Evolutionary conservation across 345 rosid genomes (phyloP).

Genomic region (Toxicodendron radicans): DNA sequence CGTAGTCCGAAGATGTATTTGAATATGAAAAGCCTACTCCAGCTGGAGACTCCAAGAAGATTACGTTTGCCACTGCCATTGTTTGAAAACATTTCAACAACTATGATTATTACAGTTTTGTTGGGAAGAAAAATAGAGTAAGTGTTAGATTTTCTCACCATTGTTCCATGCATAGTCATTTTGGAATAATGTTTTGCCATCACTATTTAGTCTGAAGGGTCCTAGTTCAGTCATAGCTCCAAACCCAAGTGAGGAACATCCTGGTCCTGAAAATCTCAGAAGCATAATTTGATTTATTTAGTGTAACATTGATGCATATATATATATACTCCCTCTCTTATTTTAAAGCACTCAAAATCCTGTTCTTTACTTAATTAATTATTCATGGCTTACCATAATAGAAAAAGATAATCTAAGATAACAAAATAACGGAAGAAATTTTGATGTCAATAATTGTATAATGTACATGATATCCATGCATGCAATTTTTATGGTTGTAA

Average conservation of each 20-base stretch:
- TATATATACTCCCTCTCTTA: background rate
- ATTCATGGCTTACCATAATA: too few relatives aligned
- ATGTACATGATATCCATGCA: too few relatives aligned
- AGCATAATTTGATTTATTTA: too few relatives aligned
- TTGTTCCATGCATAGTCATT: constrained; percentile 39
- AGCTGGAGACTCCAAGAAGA: too few relatives aligned
- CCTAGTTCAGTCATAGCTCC: constrained; percentile 48
- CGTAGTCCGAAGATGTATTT: constrained; percentile 9
- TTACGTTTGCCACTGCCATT: constrained; percentile 15
- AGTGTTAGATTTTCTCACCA: constrained; percentile 16
- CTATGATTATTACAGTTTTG: background rate
- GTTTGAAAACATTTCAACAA: background rate
- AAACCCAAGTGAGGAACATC: constrained; percentile 41
- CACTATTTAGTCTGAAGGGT: constrained; percentile 20
- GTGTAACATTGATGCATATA: too few relatives aligned
- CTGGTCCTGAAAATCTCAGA: constrained; percentile 32
- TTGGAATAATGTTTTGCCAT: constrained; percentile 22
- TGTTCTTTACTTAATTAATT: too few relatives aligned
- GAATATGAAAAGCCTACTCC: too few relatives aligned
- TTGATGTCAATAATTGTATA: too few relatives aligned
- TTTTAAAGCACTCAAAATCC: too few relatives aligned
- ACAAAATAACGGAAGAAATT: too few relatives aligned
- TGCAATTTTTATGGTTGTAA: background rate
- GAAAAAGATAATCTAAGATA: too few relatives aligned
- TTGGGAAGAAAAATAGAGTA: background rate